These are phyloP conservation scores for Verticillium dahliae DNA, from an alignment of 2,329 filamentous ascomycete species.

Conservation along the genomic window DNA sequence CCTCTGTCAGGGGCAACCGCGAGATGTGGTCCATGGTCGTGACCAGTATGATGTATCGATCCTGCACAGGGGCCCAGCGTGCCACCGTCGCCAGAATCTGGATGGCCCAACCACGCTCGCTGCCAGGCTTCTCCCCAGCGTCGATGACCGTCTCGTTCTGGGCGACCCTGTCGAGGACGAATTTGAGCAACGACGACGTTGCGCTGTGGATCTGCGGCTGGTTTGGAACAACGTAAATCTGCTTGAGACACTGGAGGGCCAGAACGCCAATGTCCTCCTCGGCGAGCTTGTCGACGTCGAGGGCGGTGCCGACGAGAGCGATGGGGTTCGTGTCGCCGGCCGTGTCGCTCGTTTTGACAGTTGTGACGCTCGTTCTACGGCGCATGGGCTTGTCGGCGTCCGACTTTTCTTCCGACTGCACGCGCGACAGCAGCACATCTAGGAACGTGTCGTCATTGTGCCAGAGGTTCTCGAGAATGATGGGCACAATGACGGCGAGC, in stretches of 20 bases:
- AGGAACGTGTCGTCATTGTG: constrained; percentile 66
- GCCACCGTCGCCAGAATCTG: constrained; percentile 74
- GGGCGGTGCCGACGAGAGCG: constrained; percentile 72
- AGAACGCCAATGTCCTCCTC: constrained; percentile 83
- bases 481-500: constrained; percentile 71
- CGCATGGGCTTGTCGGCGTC: constrained; percentile 58
- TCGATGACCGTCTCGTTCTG: constrained; percentile 46
- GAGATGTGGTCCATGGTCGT: constrained; percentile 72
- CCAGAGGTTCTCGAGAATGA: constrained; percentile 82
- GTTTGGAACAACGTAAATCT: constrained; percentile 78
- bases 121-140: constrained; percentile 30
- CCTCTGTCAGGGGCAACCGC: constrained; percentile 60
- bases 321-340: constrained; percentile 57
- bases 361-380: constrained; percentile 72
- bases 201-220: constrained; percentile 74
- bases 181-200: constrained; percentile 66
- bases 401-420: constrained; percentile 60
- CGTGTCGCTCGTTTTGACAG: constrained; percentile 65
- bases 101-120: constrained; percentile 68
- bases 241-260: constrained; percentile 79
- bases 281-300: constrained; percentile 81
- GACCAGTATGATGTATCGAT: constrained; percentile 84
- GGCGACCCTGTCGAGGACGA: constrained; percentile 56
- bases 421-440: constrained; percentile 58
- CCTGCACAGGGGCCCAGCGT: constrained; percentile 87